These are phyloP conservation scores for Bipolaris cookei DNA, from an alignment of 2,329 filamentous ascomycete genomes.

Conservation along the genomic window DNA sequence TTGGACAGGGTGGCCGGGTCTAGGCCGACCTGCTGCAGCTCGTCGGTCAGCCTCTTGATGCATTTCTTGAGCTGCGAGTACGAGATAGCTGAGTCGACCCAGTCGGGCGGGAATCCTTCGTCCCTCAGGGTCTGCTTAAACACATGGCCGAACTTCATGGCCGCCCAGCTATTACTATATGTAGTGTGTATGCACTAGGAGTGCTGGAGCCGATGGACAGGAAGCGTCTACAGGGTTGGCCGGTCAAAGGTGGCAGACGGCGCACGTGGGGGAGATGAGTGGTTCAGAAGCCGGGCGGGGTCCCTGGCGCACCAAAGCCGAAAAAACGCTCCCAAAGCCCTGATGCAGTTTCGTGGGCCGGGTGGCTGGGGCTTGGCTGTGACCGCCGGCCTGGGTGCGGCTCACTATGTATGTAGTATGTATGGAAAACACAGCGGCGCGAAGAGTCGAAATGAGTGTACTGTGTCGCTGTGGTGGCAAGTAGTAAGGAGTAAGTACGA, in stretches of 20 bases:
- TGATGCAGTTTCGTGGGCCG: slow-evolving; percentile 15
- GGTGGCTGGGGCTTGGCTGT: slow-evolving; percentile 5
- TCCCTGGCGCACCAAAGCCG: slow-evolving; percentile 6
- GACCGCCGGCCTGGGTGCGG: slow-evolving; percentile 3
- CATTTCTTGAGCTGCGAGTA: slow-evolving; percentile 89
- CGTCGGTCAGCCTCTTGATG: slow-evolving; percentile 77
- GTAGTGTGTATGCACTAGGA: no score
- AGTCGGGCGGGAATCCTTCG: slow-evolving; percentile 76
- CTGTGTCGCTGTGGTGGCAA: neutral
- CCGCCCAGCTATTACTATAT: neutral
- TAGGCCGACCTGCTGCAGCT: slow-evolving; percentile 74
- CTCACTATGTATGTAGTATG: neutral
- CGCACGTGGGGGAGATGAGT: slow-evolving; percentile 36
- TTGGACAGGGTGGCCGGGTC: slow-evolving; percentile 72
- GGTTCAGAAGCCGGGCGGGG: slow-evolving; percentile 22
- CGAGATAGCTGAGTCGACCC: slow-evolving; percentile 76
- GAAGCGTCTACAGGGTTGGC: slow-evolving; percentile 27
- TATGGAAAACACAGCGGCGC: neutral
- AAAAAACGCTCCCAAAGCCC: slow-evolving; percentile 8
- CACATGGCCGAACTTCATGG: slow-evolving; percentile 86
- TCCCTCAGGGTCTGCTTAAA: slow-evolving; percentile 73
- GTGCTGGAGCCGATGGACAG: neutral
- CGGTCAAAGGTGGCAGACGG: slow-evolving; percentile 27
- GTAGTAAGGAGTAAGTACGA: neutral
- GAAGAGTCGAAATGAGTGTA: no score